phyloP scores from a whole-genome alignment of 2,329 filamentous ascomycete genomes.

The Cladobotryum protrusum region DNA sequence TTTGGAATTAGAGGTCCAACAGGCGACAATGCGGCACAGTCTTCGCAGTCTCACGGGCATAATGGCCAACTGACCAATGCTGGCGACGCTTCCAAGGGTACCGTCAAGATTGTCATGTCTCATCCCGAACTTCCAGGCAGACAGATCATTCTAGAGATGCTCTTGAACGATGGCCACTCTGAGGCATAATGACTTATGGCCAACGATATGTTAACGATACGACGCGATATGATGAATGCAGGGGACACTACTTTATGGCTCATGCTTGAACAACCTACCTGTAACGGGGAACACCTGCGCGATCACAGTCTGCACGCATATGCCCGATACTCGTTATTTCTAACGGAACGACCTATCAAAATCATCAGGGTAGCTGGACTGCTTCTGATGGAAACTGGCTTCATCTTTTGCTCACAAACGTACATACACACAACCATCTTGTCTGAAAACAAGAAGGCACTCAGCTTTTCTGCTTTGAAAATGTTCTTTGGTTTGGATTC shows the following conservation, averaged over 20 bases:
- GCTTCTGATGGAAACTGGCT: too few relatives aligned
- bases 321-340: too few relatives aligned
- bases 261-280: too few relatives aligned
- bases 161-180: constrained; percentile 79
- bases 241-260: too few relatives aligned
- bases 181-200: constrained; percentile 26
- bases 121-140: constrained; percentile 80
- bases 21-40: constrained; percentile 37
- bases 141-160: constrained; percentile 86
- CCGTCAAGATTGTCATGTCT: constrained; percentile 91
- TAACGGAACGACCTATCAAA: too few relatives aligned
- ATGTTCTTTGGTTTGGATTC: not conserved
- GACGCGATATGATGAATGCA: not conserved
- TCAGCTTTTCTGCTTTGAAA: too few relatives aligned
- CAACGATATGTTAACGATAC: not conserved
- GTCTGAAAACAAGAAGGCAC: too few relatives aligned
- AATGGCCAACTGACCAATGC: constrained; percentile 29
- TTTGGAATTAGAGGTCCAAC: constrained; percentile 65
- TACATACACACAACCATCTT: too few relatives aligned
- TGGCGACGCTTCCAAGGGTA: constrained; percentile 55
- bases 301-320: too few relatives aligned
- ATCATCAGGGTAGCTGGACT: too few relatives aligned
- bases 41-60: constrained; percentile 29
- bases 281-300: too few relatives aligned
- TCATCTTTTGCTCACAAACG: too few relatives aligned